Conservation (phyloP, 495 filamentous ascomycete genomes). For the Penicillium lagena region DNA sequence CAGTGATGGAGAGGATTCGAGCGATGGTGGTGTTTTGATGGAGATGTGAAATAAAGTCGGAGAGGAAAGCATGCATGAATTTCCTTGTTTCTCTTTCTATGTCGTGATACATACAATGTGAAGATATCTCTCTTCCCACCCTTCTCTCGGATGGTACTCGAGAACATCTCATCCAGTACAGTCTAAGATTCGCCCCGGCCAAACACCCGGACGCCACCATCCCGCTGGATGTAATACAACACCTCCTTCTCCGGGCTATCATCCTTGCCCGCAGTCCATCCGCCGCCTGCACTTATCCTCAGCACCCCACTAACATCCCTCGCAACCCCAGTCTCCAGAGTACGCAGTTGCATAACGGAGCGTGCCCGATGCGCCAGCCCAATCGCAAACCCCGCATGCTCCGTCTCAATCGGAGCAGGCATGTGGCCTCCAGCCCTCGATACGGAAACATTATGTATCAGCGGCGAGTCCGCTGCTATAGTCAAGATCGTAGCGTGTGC, state of each 20-base stretch:
- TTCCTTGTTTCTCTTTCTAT: constrained; percentile 38
- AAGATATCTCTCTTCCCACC: constrained; percentile 27
- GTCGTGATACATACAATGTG: constrained; percentile 36
- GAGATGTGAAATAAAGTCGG: constrained; percentile 24
- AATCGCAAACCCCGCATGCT: constrained; percentile 63
- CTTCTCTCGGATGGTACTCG: too few relatives aligned
- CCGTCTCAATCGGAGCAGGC: constrained; percentile 54
- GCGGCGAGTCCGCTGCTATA: constrained; percentile 61
- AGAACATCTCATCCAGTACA: constrained; percentile 7
- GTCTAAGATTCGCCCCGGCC: constrained; percentile 55
- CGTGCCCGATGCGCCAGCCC: constrained; percentile 68
- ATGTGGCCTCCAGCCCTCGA: constrained; percentile 20
- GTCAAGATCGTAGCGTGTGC: constrained; percentile 60
- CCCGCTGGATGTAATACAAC: constrained; percentile 70
- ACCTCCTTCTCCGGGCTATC: constrained; percentile 54
- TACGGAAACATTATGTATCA: constrained; percentile 49
- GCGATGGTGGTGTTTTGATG: constrained; percentile 12
- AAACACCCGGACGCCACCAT: constrained; percentile 76
- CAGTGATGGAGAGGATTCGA: constrained; percentile 13
- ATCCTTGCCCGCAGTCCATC: constrained; percentile 28
- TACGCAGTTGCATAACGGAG: constrained; percentile 60
- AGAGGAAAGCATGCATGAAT: constrained; percentile 37
- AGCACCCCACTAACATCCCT: constrained; percentile 88
- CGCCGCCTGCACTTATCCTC: constrained; percentile 60
- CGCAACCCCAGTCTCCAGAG: constrained; percentile 77